phyloP scores from a whole-genome alignment of 441 rosid genomes.

The Pelargonium fulgidum region DNA sequence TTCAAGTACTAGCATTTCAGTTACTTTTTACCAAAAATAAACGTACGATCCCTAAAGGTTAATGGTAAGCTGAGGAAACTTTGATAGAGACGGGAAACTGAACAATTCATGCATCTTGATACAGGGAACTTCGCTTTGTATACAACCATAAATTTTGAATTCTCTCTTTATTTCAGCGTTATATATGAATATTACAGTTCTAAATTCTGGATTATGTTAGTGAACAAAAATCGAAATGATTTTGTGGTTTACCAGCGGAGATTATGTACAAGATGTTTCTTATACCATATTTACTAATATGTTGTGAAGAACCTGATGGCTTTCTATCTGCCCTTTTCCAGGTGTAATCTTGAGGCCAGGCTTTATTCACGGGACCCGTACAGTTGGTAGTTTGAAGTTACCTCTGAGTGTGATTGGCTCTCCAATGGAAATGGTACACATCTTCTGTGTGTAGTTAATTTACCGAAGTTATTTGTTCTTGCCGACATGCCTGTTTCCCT shows the following conservation, averaged over 20 bases:
- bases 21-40: too few relatives aligned
- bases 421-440: slow-evolving; percentile 69
- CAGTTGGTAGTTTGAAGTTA: slow-evolving; percentile 55
- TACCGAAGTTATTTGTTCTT: neutral
- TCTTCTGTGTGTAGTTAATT: neutral
- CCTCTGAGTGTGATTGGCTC: slow-evolving; percentile 72
- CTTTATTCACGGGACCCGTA: slow-evolving; percentile 81
- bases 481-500: slow-evolving; percentile 8
- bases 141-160: neutral
- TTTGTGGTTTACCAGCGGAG: neutral
- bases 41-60: neutral
- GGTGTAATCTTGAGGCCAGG: slow-evolving; percentile 97
- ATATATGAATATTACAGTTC: neutral
- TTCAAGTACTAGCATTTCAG: too few relatives aligned
- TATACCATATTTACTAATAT: neutral
- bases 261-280: neutral
- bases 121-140: neutral
- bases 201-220: neutral
- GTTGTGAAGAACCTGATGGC: slow-evolving; percentile 1
- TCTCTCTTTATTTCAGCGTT: neutral
- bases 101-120: neutral
- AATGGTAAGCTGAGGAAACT: neutral
- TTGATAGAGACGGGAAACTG: neutral
- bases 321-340: slow-evolving; percentile 26
- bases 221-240: neutral